Base-by-base conservation (phyloP, 2,329 filamentous ascomycete species). In the Colletotrichum melonis region DNA sequence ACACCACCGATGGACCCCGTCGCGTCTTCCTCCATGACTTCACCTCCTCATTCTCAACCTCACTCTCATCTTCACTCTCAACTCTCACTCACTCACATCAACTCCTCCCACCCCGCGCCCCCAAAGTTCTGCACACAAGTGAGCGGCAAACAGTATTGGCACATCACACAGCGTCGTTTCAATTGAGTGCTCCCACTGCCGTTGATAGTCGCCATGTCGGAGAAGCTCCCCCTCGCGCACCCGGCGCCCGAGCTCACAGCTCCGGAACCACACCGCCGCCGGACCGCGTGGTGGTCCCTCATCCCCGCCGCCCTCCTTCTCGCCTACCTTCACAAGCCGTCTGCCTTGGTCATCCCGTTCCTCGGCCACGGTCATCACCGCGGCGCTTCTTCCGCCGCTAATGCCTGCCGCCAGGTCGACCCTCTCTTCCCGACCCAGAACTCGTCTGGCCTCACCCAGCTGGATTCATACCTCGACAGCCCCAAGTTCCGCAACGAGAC, bases 391-490 rank as follows among this genome's bases (percentile, higher is more conserved):
- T 16, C 28, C n/a, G 58, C 65, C 11, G 52, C 52, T 16, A 35
- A 63, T 3, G 77, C 80, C 74, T 84, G 82, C 54, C 75, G 74
- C 6, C 82, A 84, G 75, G 79, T 82, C 49, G 77, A 78, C 24
- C 79, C 82, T 30, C 77, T 84, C 32, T 72, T 79, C 52, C 82
- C 82, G 0, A 72, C 70, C 30, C 75, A 75, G 42, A 73, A 76
- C 59, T 80, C 73, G 8, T 60, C 77, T 0, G 73, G 76, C 4
- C 78, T 83, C 38, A 75, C 74, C 19, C 65, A 78, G 55, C 80
- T 84, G 78, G 81, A 83, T 59, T 72, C 76, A 3, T 81, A 78
- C 72, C 67, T 84, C 24, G 63, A 75, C 12, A 81, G 81, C 2
- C 62, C 77, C 49, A 75, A 77, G 38, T 83, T 84, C 72, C 77